Conservation (phyloP, 78 protist genomes). For the Dictyostelium discoideum region DNA sequence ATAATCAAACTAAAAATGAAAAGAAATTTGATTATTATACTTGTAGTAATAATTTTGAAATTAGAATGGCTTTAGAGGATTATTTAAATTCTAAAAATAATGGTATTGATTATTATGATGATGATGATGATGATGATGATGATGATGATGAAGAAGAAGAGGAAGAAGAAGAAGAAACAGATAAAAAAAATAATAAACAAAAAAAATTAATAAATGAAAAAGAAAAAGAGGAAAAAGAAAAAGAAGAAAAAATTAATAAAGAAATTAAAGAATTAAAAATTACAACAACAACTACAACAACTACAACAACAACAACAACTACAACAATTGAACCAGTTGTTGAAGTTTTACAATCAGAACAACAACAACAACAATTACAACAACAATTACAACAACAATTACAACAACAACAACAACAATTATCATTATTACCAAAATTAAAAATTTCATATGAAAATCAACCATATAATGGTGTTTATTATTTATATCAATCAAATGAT, state of each 20-base stretch:
- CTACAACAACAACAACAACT: not conserved
- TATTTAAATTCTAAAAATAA: not conserved
- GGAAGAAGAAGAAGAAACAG: too few species aligned
- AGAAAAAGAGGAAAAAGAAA: not conserved
- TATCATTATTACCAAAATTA: not conserved
- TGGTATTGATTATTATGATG: not conserved
- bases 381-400: not conserved
- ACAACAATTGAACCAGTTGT: not conserved
- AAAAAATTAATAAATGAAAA: too few species aligned
- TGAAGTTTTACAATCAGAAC: too few species aligned
- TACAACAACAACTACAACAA: not conserved
- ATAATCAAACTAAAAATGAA: not conserved
- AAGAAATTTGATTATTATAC: slow-evolving; percentile 17
- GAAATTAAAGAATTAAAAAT: not conserved
- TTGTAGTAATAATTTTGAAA: slow-evolving; percentile 39
- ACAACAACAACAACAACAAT: not conserved
- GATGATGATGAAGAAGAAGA: too few species aligned
- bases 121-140: not conserved
- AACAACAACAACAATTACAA: not conserved
- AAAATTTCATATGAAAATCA: slow-evolving; percentile 37
- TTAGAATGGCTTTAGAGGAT: slow-evolving; percentile 37
- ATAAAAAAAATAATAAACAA: too few species aligned
- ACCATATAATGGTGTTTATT: slow-evolving; percentile 21
- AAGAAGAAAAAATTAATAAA: not conserved
- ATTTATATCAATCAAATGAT: slow-evolving; percentile 59